Base-by-base conservation (phyloP, 176 grass and related monocot species). In the Eleusine indica region DNA sequence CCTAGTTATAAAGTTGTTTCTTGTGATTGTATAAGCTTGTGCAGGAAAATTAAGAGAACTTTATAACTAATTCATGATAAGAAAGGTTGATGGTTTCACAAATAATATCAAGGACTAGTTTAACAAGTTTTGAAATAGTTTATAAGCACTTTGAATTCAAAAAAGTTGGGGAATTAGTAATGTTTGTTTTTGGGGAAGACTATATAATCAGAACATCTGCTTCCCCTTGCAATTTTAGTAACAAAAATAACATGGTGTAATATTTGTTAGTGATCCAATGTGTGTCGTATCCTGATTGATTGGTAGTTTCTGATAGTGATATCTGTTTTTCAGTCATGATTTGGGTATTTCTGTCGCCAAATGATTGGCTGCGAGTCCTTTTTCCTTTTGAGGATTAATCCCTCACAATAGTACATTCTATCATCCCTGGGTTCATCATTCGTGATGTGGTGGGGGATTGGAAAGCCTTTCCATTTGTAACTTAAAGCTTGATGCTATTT, bases 281-380 rank as follows among this genome's bases (percentile, higher is more conserved):
- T 21, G 30, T 83, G 83, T 76, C 32, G 30, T 71, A 39, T 74
- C 65, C 43, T 75, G 74, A 80, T 71, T 63, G 79, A 74, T 86
- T 21, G 65, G 66, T 78, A n/a, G 25, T 75, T 72, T 70, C 21
- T 7, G 53, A 57, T 44, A 15, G 37, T 77, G 47, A 83, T 79
- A 19, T 43, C 37, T 75, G 40, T 40, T 69, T 56, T 63, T 48
- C 22, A 43, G 9, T 63, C 22, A 65, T 49, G 64, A 85, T 37
- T 72, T 77, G 37, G 39, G 4, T 41, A 40, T 76, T 72, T 81
- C 32, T 86, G 78, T 82, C 66, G 28, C 37, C 66, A 71, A 72
- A 25, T 57, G 66, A 72, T 73, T 82, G 88, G 78, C 25, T 56
- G 19, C 71, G 5, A 51, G 14, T 16, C 10, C 6, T 19, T 89